Evolutionary conservation across 768 basidiomycete species (phyloP).

Genomic region (Xerocomus spinulosus): DNA sequence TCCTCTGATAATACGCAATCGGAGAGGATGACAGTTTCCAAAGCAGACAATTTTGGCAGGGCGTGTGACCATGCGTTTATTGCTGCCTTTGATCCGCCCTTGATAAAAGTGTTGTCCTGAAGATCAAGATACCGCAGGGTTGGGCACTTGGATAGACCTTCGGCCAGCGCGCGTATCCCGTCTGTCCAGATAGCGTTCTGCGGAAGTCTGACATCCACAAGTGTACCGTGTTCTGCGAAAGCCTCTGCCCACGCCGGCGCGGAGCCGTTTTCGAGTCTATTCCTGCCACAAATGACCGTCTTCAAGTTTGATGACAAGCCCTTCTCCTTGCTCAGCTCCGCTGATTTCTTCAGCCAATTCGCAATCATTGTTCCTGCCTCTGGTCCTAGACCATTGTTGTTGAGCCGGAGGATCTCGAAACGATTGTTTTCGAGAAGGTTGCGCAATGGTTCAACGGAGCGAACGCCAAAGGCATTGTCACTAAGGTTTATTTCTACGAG

Average conservation of each 20-base stretch:
- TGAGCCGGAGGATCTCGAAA: slow-evolving; percentile 77
- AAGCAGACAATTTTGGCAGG: slow-evolving; percentile 62
- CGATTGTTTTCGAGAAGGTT: slow-evolving; percentile 82
- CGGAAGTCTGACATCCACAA: slow-evolving; percentile 88
- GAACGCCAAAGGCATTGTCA: slow-evolving; percentile 96
- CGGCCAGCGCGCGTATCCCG: slow-evolving; percentile 76
- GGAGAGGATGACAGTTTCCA: slow-evolving; percentile 82
- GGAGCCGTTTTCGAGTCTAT: slow-evolving; percentile 90
- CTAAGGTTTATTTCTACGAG: slow-evolving; percentile 86
- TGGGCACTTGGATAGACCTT: slow-evolving; percentile 64
- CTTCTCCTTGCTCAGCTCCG: slow-evolving; percentile 57
- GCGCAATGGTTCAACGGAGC: slow-evolving; percentile 91
- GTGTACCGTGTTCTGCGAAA: slow-evolving; percentile 76
- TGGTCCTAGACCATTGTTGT: slow-evolving; percentile 95
- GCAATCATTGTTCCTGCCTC: slow-evolving; percentile 84
- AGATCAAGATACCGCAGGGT: slow-evolving; percentile 77
- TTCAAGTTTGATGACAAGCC: slow-evolving; percentile 70
- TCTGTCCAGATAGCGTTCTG: slow-evolving; percentile 97
- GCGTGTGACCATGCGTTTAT: slow-evolving; percentile 59
- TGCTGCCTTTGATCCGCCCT: slow-evolving; percentile 55
- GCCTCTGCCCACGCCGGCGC: slow-evolving; percentile 82
- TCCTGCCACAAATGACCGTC: slow-evolving; percentile 88
- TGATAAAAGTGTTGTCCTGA: slow-evolving; percentile 84
- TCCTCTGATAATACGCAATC: slow-evolving; percentile 80
- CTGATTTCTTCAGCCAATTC: slow-evolving; percentile 75